phyloP scores from a whole-genome alignment of 768 basidiomycete species.

The Boletales sp. region DNA sequence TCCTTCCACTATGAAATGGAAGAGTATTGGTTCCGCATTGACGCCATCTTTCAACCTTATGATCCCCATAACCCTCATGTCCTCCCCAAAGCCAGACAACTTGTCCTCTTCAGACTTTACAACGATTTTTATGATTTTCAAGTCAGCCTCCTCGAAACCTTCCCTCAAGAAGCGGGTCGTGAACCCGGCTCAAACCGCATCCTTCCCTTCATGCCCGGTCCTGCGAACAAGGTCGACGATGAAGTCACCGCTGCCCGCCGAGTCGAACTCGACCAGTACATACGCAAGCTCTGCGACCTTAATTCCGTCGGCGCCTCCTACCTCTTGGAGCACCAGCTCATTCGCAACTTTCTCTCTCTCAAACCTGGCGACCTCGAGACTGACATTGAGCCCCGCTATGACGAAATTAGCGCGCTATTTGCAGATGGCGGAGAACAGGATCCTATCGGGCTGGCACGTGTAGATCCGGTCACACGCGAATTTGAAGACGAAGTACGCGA shows the following conservation, averaged over 20 bases:
- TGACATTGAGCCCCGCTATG: constrained; percentile 55
- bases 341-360: constrained; percentile 79
- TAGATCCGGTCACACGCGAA: constrained; percentile 30
- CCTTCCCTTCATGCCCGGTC: constrained; percentile 97
- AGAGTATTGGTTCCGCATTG: constrained; percentile 96
- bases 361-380: constrained; percentile 85
- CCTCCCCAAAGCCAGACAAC: constrained; percentile 66
- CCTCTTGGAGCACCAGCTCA: constrained; percentile 74
- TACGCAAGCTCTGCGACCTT: constrained; percentile 74
- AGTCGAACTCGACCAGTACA: constrained; percentile 85
- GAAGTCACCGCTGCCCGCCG: constrained; percentile 76
- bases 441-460: constrained; percentile 30
- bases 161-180: constrained; percentile 90
- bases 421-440: constrained; percentile 32
- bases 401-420: constrained; percentile 57
- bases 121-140: constrained; percentile 99
- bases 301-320: constrained; percentile 65
- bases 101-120: constrained; percentile 92
- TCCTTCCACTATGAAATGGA: constrained; percentile 98
- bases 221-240: constrained; percentile 79
- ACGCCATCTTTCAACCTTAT: constrained; percentile 87
- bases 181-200: constrained; percentile 64
- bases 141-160: constrained; percentile 77
- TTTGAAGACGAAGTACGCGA: constrained; percentile 45
- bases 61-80: constrained; percentile 49